These are phyloP conservation scores for Yamadazyma triangularis DNA, from an alignment of 1,139 yeast genomes.

Conservation along the genomic window DNA sequence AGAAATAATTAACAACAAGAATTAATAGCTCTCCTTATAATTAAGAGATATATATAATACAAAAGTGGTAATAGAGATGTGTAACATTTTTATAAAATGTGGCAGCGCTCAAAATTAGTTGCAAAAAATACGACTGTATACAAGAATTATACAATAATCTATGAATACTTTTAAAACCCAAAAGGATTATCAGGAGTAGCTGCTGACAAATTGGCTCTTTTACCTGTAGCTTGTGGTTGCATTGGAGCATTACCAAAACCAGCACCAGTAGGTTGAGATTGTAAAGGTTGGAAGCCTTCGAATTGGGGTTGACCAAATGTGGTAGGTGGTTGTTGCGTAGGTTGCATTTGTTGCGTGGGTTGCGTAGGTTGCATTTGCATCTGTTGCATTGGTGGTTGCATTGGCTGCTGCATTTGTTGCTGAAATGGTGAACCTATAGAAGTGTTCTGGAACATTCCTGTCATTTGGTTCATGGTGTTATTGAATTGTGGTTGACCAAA, in stretches of 20 bases:
- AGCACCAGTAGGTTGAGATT: slow-evolving; percentile 63
- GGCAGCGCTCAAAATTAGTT: no score
- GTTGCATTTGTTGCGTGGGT: slow-evolving; percentile 10
- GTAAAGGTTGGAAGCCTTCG: slow-evolving; percentile 61
- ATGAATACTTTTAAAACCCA: slow-evolving; percentile 57
- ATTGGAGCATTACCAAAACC: slow-evolving; percentile 55
- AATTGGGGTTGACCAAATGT: slow-evolving; percentile 29
- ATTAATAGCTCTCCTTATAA: no score
- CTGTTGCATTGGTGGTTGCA: slow-evolving; percentile 1
- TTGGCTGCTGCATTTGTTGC: slow-evolving; percentile 16
- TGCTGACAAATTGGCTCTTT: slow-evolving; percentile 77
- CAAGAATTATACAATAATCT: background rate
- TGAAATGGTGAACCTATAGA: slow-evolving; percentile 26
- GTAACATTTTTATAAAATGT: no score
- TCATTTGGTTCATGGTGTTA: slow-evolving; percentile 44
- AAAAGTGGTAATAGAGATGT: no score
- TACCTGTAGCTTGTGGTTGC: slow-evolving; percentile 55
- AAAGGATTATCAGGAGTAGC: slow-evolving; percentile 95
- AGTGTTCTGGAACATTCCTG: slow-evolving; percentile 64
- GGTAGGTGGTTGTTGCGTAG: slow-evolving; percentile 16
- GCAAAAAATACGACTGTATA: no score
- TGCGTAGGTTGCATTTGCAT: background rate
- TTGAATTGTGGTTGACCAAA: slow-evolving; percentile 12
- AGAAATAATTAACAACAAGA: no score
- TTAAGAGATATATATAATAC: no score